Percentiles rank a stretch among this genome's conserved stretches.
Conservation (phyloP, 148 eudicot species). For the Amaranthus cruentus region DNA sequence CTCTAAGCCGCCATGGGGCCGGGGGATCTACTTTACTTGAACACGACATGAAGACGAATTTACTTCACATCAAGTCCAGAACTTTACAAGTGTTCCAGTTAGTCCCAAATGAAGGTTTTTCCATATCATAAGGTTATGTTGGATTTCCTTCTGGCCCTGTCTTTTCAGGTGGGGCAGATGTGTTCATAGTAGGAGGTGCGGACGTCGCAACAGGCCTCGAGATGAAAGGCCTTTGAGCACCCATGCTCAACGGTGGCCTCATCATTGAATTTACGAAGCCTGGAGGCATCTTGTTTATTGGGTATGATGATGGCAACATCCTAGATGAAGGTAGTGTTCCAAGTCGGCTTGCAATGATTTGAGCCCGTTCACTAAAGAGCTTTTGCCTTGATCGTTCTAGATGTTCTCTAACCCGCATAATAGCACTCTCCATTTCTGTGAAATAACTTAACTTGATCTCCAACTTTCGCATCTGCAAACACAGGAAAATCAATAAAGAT, state of each 20-base stretch:
- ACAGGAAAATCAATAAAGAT: constrained; percentile 14
- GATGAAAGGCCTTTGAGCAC: constrained; percentile 65
- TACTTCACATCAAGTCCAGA: neutral
- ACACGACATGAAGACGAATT: neutral
- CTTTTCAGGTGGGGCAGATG: constrained; percentile 32
- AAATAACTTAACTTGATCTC: constrained; percentile 84
- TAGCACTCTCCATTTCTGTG: constrained; percentile 66
- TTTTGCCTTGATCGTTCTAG: constrained; percentile 79
- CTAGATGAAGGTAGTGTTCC: constrained; percentile 62
- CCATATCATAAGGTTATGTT: constrained; percentile 33
- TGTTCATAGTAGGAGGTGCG: constrained; percentile 32
- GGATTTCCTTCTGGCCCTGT: constrained; percentile 41
- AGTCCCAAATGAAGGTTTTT: constrained; percentile 20
- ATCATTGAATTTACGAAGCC: constrained; percentile 42
- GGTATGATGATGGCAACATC: constrained; percentile 48
- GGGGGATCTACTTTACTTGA: neutral
- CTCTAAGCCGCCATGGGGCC: neutral
- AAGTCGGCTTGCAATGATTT: constrained; percentile 76
- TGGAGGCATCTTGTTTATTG: constrained; percentile 53
- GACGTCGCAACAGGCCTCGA: constrained; percentile 55
- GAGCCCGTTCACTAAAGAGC: constrained; percentile 80
- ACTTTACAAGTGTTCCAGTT: constrained; percentile 2
- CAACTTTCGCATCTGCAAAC: constrained; percentile 72
- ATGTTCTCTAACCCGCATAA: constrained; percentile 69
- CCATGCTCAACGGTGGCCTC: constrained; percentile 53